Conservation (phyloP, 78 protist genomes). For the Ministeria vibrans region DNA sequence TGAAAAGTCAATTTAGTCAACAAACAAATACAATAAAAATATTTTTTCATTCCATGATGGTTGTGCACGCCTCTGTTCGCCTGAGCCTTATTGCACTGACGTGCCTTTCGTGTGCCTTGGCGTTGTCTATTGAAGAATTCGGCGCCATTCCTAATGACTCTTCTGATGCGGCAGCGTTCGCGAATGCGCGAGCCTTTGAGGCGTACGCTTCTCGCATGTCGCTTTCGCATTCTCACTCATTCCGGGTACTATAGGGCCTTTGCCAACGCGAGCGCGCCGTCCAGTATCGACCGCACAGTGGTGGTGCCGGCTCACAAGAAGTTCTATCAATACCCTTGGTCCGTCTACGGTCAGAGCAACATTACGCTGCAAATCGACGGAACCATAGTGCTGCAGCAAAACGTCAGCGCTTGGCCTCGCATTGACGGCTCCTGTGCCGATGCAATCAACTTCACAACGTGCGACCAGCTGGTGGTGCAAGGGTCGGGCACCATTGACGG, state of each 20-base stretch:
- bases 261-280: not conserved
- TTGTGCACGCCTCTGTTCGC: too few species aligned
- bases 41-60: too few species aligned
- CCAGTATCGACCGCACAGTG: not conserved
- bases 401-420: not conserved
- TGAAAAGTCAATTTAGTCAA: too few species aligned
- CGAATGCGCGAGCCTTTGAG: not conserved
- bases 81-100: too few species aligned
- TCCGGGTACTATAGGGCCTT: too few species aligned
- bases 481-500: constrained; percentile 13
- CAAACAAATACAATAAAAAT: too few species aligned
- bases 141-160: not conserved
- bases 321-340: not conserved
- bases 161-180: not conserved
- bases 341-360: not conserved
- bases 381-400: not conserved
- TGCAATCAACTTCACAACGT: not conserved
- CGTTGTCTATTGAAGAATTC: not conserved
- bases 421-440: not conserved
- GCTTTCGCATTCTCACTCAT: too few species aligned
- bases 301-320: not conserved
- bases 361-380: constrained; percentile 7
- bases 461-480: not conserved
- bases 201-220: not conserved
- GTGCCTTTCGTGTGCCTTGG: not conserved